Evolutionary conservation across 108 stramenopile genomes (phyloP), one percentile per base, ranked within the genome.

Genomic region (Nannochloropsis salina): DNA sequence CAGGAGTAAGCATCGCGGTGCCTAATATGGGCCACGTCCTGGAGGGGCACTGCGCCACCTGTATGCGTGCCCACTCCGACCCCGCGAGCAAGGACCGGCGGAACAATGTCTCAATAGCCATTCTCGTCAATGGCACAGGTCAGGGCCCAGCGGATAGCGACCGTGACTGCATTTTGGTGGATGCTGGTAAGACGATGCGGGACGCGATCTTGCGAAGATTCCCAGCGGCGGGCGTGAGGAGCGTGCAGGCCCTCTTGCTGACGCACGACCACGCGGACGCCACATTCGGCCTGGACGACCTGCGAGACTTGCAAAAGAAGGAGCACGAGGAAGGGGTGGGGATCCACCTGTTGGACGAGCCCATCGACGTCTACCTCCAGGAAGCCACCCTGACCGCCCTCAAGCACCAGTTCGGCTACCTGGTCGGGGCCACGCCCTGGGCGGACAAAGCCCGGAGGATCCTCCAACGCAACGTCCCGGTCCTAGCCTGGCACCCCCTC

Each of bases 251-350:
- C 41, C 44, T 86, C 44, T 42, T 86, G 5, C 44, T 86, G 3
- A 86, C 86, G 41, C 86, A 86, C 51, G 86, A 82, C 51, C 86
- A 86, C 83, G 86, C 86, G 4, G 86, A 86, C 51, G 86, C 86
- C 47, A 80, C 83, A 18, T 31, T 86, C 10, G 86, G 86, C 40
- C 83, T 86, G 83, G 86, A 86, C 81, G 86, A 86, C 44, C 41
- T 86, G 41, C 43, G 86, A 3, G 84, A 84, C 44, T 84, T 86
- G 51, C 86, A 86, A 42, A 83, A 40, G 22, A 42, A 21, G 45
- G 83, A 83, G 45, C 44, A 82, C 20, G 82, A 9, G 12, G 86
- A 82, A 85, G 85, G 80, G 2, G 5, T 9, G 42, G 85, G 85
- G 8, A 81, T 85, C 80, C 42, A 40, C 15, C 41, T 85, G 8